Conservation (phyloP, 345 rosid genomes). For the Brassica napus region Da-Ae NC_063449.1:8499501-8500000, state of each 20-base stretch:
- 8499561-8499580: background rate
- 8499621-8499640: slow-evolving; percentile 72
- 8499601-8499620: slow-evolving; percentile 74
- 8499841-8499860: slow-evolving; percentile 57
- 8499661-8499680: slow-evolving; percentile 93
- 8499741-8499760: slow-evolving; percentile 97
- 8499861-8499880: slow-evolving; percentile 57
- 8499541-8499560: background rate
- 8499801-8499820: slow-evolving; percentile 54
- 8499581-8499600: slow-evolving; percentile 89
- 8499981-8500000: slow-evolving; percentile 64
- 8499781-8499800: slow-evolving; percentile 69
- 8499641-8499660: slow-evolving; percentile 73
- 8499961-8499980: slow-evolving; percentile 46
- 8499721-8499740: slow-evolving; percentile 95
- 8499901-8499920: slow-evolving; percentile 63
- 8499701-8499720: slow-evolving; percentile 65
- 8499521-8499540: slow-evolving; percentile 1
- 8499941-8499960: slow-evolving; percentile 70
- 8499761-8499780: slow-evolving; percentile 80
- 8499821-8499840: slow-evolving; percentile 75
- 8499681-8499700: slow-evolving; percentile 79
- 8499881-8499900: slow-evolving; percentile 78
- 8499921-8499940: slow-evolving; percentile 78
- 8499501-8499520: slow-evolving; percentile 72